Conservation (phyloP, 2,329 filamentous ascomycete genomes). For the Diaporthe amygdali region DNA sequence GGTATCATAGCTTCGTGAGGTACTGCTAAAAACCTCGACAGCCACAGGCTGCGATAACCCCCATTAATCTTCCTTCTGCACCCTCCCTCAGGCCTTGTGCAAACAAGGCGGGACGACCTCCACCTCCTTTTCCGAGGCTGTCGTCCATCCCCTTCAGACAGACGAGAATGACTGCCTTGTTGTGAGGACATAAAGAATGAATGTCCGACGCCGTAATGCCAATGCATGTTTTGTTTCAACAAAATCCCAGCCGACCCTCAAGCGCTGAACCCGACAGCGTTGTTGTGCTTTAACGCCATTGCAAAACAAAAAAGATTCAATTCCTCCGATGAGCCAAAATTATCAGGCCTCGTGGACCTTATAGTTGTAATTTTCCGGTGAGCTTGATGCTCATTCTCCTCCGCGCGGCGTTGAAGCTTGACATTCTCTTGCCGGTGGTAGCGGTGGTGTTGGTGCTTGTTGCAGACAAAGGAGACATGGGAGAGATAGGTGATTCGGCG, state of each 20-base stretch:
- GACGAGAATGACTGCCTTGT: not conserved
- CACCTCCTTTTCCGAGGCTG: not conserved
- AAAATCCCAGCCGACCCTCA: not conserved
- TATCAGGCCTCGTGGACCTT: not conserved
- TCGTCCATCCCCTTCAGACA: not conserved
- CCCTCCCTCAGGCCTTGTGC: not conserved
- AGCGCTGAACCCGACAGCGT: not conserved
- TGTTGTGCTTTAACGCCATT: constrained; percentile 8
- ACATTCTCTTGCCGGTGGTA: constrained; percentile 23
- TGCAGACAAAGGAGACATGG: constrained; percentile 20
- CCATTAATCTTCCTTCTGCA: not conserved
- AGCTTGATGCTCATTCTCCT: constrained; percentile 27
- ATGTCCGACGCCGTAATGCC: constrained; percentile 20
- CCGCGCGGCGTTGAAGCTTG: constrained; percentile 18
- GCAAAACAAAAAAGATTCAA: not conserved
- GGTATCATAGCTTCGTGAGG: constrained; percentile 25
- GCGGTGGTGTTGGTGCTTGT: constrained; percentile 11
- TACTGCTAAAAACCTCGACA: constrained; percentile 20
- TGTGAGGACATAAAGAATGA: constrained; percentile 14
- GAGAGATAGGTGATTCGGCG: constrained; percentile 20
- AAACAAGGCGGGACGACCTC: not conserved
- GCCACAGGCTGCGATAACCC: not conserved
- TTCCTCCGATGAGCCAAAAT: not conserved
- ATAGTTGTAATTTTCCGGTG: constrained; percentile 22
- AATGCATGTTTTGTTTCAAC: constrained; percentile 2